Evolutionary conservation across 75 land plant species (phyloP), one percentile per base, ranked within the genome.

Genomic region (Chamaecyparis obtusa): DNA sequence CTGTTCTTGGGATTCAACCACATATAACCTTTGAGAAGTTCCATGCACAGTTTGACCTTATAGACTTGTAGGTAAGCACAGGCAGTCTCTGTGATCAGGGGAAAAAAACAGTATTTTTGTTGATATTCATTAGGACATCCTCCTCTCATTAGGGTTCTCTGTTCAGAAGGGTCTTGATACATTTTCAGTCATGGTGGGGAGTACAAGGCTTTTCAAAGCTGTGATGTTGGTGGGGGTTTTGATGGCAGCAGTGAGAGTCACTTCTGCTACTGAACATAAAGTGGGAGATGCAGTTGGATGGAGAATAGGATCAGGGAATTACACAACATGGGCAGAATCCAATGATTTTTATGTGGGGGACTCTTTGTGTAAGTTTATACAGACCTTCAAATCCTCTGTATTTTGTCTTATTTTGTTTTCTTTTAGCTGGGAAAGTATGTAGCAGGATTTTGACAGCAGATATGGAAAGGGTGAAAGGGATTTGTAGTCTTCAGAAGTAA

Each of bases 241-340:
- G 5, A 46, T 46, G 83, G 83, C n/a, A 81, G 44, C 51, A 46
- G 15, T n/a, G 49, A 44, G 33, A 8, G 0, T 81, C 49, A 19
- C 51, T 41, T 43, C 83, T 43, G 83, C 83, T 46, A 7, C 46
- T 43, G 51, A 44, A 27, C 13, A 43, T 44, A n/a, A 81, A n/a
- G 83, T 81, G 46, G 83, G 83, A 81, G 83, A 81, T 81, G 83
- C 46, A 11, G 32, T 7, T 9, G 83, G 33, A n/a, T 81, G 83
- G 83, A 24, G 30, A 27, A 81, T 81, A 24, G 49, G 49, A 46
- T 0, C 33, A 43, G 76, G 10, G 36, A 81, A 81, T 46, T 81
- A 81, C 32, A 17, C 33, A 24, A 46, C 83, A 5, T 81, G 83
- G 83, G 83, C 44, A n/a, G 83, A 32, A 27, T 10, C 46, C 32